phyloP scores from a whole-genome alignment of 805 yeast species.

The Candida morakotiae region DNA sequence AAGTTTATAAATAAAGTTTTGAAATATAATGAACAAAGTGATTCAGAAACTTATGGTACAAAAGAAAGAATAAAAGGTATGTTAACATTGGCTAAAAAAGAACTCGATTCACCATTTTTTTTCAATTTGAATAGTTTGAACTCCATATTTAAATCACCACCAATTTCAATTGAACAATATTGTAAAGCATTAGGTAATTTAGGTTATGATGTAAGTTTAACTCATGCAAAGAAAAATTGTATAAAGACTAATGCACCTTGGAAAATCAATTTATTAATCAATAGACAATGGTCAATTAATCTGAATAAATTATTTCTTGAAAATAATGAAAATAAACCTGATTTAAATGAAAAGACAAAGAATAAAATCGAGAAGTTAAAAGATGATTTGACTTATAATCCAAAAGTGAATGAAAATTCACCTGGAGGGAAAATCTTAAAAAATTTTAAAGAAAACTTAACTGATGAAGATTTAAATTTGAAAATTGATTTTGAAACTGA shows the following conservation, averaged over 20 bases:
- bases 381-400: slow-evolving; percentile 29
- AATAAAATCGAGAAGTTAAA: slow-evolving; percentile 18
- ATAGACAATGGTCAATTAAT: slow-evolving; percentile 52
- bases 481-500: slow-evolving; percentile 49
- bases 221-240: slow-evolving; percentile 85
- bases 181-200: slow-evolving; percentile 74
- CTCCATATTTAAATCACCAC: slow-evolving; percentile 72
- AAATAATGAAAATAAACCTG: slow-evolving; percentile 12
- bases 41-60: slow-evolving; percentile 66
- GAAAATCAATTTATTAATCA: slow-evolving; percentile 69
- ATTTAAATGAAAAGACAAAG: slow-evolving; percentile 8
- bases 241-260: slow-evolving; percentile 90
- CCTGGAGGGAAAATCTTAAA: slow-evolving; percentile 53
- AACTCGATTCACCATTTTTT: slow-evolving; percentile 68
- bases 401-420: slow-evolving; percentile 36
- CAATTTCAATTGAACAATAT: slow-evolving; percentile 71
- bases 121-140: slow-evolving; percentile 76
- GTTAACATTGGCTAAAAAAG: slow-evolving; percentile 79
- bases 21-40: slow-evolving; percentile 36
- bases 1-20: slow-evolving; percentile 65
- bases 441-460: slow-evolving; percentile 23
- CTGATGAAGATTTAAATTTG: neutral
- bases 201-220: slow-evolving; percentile 77
- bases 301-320: slow-evolving; percentile 25
- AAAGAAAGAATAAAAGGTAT: slow-evolving; percentile 81